Conservation (phyloP, 2,329 filamentous ascomycete species). For the Diatrype stigma region DNA sequence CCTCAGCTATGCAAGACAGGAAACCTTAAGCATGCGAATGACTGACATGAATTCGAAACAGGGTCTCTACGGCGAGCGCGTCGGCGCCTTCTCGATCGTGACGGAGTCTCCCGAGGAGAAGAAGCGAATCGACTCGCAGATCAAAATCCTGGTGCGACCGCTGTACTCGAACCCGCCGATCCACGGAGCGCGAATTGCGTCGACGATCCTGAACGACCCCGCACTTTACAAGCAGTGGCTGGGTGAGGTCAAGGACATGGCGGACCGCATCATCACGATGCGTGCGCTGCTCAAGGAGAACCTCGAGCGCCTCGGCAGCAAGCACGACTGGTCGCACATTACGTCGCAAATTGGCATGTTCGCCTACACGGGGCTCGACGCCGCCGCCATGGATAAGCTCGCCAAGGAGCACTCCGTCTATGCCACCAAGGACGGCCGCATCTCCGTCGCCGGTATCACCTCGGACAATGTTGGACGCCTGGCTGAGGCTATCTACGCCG, state of each 20-base stretch:
- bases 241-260: constrained; percentile 96
- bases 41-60: constrained; percentile 25
- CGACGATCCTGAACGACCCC: constrained; percentile 83
- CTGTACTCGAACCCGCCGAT: constrained; percentile 98
- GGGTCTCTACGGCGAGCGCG: constrained; percentile 97
- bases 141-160: constrained; percentile 97
- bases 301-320: constrained; percentile 89
- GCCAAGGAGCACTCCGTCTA: constrained; percentile 97
- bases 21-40: not conserved
- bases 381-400: constrained; percentile 86
- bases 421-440: constrained; percentile 87
- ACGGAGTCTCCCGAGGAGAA: constrained; percentile 83
- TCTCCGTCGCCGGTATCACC: constrained; percentile 82
- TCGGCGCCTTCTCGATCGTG: constrained; percentile 93
- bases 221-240: constrained; percentile 91
- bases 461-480: constrained; percentile 73
- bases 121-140: constrained; percentile 91
- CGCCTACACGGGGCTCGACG: constrained; percentile 88
- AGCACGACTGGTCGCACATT: constrained; percentile 98
- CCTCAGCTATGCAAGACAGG: not conserved
- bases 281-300: constrained; percentile 90
- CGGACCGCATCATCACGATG: constrained; percentile 98
- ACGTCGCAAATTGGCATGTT: constrained; percentile 99
- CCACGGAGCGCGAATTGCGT: constrained; percentile 91
- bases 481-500: constrained; percentile 79